phyloP scores from a whole-genome alignment of 1,139 yeast genomes.

The Pneumocystis sp. region DNA sequence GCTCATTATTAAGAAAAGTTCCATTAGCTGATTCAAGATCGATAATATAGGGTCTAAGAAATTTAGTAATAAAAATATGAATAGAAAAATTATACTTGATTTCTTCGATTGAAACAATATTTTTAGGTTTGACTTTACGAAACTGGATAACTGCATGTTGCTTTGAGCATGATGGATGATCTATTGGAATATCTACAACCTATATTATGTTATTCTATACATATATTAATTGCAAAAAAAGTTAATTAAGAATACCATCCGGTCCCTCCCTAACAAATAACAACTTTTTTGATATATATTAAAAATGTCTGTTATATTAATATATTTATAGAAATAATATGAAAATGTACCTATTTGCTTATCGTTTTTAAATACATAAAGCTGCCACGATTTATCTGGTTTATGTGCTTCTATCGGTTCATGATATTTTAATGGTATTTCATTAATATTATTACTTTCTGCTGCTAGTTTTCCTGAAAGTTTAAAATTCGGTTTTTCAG shows the following conservation, averaged over 20 bases:
- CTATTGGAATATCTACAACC: slow-evolving; percentile 31
- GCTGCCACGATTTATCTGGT: slow-evolving; percentile 23
- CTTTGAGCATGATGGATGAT: slow-evolving; percentile 33
- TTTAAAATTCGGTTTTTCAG: slow-evolving; percentile 28
- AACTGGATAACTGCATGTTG: slow-evolving; percentile 48
- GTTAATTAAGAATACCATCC: slow-evolving; percentile 17
- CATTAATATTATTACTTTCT: slow-evolving; percentile 31
- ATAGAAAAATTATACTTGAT: slow-evolving; percentile 11
- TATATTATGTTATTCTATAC: background rate
- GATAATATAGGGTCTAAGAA: slow-evolving; percentile 31
- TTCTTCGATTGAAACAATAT: slow-evolving; percentile 12
- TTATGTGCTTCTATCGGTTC: slow-evolving; percentile 31
- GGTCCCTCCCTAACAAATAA: slow-evolving; percentile 36
- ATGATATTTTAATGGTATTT: slow-evolving; percentile 30
- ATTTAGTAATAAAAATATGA: background rate
- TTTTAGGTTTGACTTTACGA: slow-evolving; percentile 18
- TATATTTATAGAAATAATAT: background rate
- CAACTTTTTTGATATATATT: slow-evolving; percentile 20
- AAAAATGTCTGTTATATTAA: background rate
- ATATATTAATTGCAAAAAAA: background rate
- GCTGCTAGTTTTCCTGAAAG: slow-evolving; percentile 35
- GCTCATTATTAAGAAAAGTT: slow-evolving; percentile 34
- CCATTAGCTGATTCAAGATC: slow-evolving; percentile 44
- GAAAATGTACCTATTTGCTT: slow-evolving; percentile 10
- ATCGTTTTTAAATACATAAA: slow-evolving; percentile 21